phyloP scores from a whole-genome alignment of 225 moss, liverwort and hornwort genomes.

The Sphagnum contortum region DNA sequence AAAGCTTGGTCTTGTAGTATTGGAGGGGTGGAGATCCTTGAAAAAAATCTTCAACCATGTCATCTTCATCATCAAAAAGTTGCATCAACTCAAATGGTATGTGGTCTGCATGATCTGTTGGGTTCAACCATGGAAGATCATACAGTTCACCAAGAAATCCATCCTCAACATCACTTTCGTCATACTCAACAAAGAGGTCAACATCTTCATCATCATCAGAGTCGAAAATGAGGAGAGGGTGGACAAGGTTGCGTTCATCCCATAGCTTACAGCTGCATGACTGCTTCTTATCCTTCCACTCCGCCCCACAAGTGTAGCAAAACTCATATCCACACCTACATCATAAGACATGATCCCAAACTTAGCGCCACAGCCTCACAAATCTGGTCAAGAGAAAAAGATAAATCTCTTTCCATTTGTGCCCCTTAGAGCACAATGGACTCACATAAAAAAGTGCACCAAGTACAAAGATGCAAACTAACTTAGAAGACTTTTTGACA shows the following conservation, averaged over 20 bases:
- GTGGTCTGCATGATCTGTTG: no score
- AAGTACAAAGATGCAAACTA: no score
- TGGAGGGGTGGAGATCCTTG: not conserved
- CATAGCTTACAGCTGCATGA: conserved; percentile 83
- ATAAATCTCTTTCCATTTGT: no score
- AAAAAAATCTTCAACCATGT: conserved; percentile 14
- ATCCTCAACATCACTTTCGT: conserved; percentile 17
- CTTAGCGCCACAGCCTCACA: no score
- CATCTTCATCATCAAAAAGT: conserved; percentile 1
- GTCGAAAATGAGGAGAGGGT: conserved; percentile 27
- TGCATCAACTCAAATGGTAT: no score
- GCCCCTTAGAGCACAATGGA: no score
- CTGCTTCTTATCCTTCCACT: conserved; percentile 67
- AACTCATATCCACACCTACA: conserved; percentile 87
- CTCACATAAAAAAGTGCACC: no score
- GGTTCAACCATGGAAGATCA: no score
- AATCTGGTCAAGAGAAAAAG: not conserved
- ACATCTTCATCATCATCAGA: conserved; percentile 29
- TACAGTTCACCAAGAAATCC: conserved; percentile 16
- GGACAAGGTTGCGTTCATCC: conserved; percentile 69
- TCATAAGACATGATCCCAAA: not conserved
- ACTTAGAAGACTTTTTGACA: no score
- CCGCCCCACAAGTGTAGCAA: conserved; percentile 81
- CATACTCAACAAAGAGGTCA: conserved; percentile 6
- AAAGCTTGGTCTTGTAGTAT: conserved; percentile 55